Conservation (phyloP, 1,139 yeast genomes). For the Lodderomyces pseudojiufengensis region DNA sequence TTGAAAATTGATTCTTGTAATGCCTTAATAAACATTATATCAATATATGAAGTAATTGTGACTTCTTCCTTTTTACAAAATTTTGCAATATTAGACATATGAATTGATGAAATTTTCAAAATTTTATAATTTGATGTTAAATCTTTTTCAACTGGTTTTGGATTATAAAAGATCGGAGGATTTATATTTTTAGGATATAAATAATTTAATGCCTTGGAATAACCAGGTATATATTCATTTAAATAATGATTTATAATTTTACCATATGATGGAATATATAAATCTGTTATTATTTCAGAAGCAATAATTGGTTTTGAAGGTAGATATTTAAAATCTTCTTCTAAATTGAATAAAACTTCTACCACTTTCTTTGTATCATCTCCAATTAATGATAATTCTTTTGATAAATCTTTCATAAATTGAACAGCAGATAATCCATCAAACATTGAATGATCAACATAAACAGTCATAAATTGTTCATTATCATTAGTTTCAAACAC, state of each 20-base stretch:
- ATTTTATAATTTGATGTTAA: slow-evolving; percentile 16
- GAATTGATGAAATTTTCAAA: slow-evolving; percentile 15
- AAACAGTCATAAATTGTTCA: slow-evolving; percentile 23
- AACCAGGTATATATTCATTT: slow-evolving; percentile 10
- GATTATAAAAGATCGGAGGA: slow-evolving; percentile 15
- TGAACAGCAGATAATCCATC: slow-evolving; percentile 35
- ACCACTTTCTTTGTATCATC: slow-evolving; percentile 6
- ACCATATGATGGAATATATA: slow-evolving; percentile 11
- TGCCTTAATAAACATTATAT: slow-evolving; percentile 19
- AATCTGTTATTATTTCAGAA: slow-evolving; percentile 14
- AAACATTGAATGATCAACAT: slow-evolving; percentile 31
- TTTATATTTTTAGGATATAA: slow-evolving; percentile 9
- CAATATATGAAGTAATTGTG: slow-evolving; percentile 28
- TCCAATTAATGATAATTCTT: slow-evolving; percentile 12
- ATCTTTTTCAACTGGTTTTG: slow-evolving; percentile 11
- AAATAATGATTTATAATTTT: slow-evolving; percentile 7
- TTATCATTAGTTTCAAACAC: slow-evolving; percentile 18
- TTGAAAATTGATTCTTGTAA: slow-evolving; percentile 23
- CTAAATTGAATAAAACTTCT: slow-evolving; percentile 12
- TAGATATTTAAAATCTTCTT: slow-evolving; percentile 9
- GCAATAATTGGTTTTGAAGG: slow-evolving; percentile 11
- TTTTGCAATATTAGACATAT: slow-evolving; percentile 13
- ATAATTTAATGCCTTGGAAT: slow-evolving; percentile 7
- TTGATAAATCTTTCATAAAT: slow-evolving; percentile 30
- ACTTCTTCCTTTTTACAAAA: slow-evolving; percentile 19